Conservation (phyloP, 768 basidiomycete genomes). For the Sporobolomyces phaffii region DNA sequence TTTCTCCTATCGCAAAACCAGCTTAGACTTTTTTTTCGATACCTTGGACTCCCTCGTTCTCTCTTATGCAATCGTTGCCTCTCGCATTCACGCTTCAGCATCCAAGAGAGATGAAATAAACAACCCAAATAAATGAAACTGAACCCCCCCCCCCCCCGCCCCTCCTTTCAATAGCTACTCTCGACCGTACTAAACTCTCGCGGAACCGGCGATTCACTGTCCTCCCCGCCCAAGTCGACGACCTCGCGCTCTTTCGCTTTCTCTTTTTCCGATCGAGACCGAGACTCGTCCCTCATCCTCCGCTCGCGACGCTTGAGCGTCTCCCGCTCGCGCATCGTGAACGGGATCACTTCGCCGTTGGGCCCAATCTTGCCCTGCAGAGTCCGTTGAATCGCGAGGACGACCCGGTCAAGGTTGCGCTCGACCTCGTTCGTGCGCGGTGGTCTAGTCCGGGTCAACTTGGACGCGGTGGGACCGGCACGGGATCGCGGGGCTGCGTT, state of each 20-base stretch:
- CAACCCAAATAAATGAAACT: too few species aligned
- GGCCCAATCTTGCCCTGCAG: conserved; percentile 11
- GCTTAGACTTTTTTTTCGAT: too few species aligned
- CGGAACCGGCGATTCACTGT: too few species aligned
- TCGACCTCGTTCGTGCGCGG: neutral
- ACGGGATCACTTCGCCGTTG: neutral
- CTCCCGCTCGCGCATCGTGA: neutral
- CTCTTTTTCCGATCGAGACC: neutral
- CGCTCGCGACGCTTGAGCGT: neutral
- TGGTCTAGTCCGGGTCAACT: neutral
- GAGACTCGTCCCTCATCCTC: neutral
- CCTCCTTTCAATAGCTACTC: conserved; percentile 5
- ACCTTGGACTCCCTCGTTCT: too few species aligned
- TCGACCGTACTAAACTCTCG: neutral
- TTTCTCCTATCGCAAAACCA: too few species aligned
- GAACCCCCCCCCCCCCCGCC: too few species aligned
- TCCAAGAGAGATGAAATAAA: too few species aligned
- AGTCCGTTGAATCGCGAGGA: neutral
- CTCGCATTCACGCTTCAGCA: too few species aligned
- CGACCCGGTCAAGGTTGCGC: neutral
- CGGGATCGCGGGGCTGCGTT: neutral
- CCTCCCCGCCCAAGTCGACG: neutral
- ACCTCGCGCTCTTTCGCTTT: neutral
- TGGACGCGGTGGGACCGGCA: neutral
- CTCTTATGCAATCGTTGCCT: too few species aligned